Base-by-base conservation (phyloP, 2,329 filamentous ascomycete genomes). In the Talaromyces sp. region DNA sequence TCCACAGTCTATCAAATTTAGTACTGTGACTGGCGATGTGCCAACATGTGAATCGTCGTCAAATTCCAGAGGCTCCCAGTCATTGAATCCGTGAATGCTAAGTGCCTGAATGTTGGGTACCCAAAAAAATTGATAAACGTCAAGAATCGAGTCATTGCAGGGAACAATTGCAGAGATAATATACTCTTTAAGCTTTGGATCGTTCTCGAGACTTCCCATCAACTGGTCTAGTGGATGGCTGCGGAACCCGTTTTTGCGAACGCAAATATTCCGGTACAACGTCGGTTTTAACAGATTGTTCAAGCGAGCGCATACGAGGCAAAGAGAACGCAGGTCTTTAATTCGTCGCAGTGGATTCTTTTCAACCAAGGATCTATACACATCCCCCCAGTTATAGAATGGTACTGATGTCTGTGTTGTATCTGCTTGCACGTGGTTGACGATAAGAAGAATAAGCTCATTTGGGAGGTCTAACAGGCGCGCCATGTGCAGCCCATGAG, bases 1-100 rank as follows among this genome's bases (percentile, higher is more conserved):
- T 10, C 64, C 62, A 37, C 67, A 69, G 7, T 39, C 39, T 31
- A 69, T 56, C 52, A 69, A 22, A 22, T 43, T 64, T 13, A 69
- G 57, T 43, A 22, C 37, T 43, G 35, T 58, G 35, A 58, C 19
- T 13, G 54, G 54, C 54, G 54, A 58, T 22, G 54, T 58, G 35
- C 54, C 54, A 31, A 58, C n/a, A 58, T 58, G 54, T 13, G 54
- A 58, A 41, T 58, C 19, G 54, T 58, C 54, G 43, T 58, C 54
- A 41, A 58, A 58, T 43, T 43, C 54, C 37, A 41, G 9, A 41
- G 54, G 37, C 54, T 58, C 54, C 54, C 54, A 58, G 54, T 58
- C 54, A 58, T 58, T 58, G 37, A 58, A 58, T 13, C 54, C 3
- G 35, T 9, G 13, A 31, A 58, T 43, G 54, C 35, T 58, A 43